phyloP scores from a whole-genome alignment of 2,329 filamentous ascomycete species.

The Hypoxylon sp. region DNA sequence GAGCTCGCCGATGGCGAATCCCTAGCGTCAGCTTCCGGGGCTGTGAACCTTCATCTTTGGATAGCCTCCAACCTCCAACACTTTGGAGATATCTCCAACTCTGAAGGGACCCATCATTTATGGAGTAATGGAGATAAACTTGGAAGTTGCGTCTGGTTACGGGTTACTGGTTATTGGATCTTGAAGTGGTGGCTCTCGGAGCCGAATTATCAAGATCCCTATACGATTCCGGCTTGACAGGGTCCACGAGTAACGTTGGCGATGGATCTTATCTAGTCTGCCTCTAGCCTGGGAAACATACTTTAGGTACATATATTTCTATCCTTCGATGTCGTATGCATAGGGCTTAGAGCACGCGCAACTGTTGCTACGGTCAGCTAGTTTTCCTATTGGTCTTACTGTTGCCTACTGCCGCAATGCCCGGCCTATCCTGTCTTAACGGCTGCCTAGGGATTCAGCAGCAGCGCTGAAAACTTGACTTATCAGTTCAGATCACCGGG shows the following conservation, averaged over 20 bases:
- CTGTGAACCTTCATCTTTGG: conserved; percentile 17
- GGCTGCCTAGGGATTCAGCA: conserved; percentile 6
- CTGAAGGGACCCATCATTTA: neutral
- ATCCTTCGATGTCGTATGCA: conserved; percentile 14
- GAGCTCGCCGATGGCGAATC: conserved; percentile 23
- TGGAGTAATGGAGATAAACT: neutral
- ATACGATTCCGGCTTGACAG: neutral
- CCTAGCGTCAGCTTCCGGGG: conserved; percentile 29
- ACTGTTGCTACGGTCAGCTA: neutral
- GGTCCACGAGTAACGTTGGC: neutral
- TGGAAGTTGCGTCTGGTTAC: neutral
- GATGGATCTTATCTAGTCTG: neutral
- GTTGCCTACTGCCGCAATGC: neutral
- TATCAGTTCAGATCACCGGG: neutral
- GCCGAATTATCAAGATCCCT: neutral
- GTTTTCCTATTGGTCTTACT: conserved; percentile 7
- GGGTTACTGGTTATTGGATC: neutral
- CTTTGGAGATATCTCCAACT: neutral
- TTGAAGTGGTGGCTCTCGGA: neutral
- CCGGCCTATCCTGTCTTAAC: conserved; percentile 8
- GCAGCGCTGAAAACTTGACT: neutral
- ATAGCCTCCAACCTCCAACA: neutral
- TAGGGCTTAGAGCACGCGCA: conserved; percentile 25
- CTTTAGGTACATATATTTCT: neutral
- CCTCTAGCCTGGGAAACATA: neutral